A percentile compares a stretch with the other conserved stretches of the same genome.
Evolutionary conservation across 106 monocot genomes (phyloP).

Genomic region (Platanthera guangdongensis): DNA sequence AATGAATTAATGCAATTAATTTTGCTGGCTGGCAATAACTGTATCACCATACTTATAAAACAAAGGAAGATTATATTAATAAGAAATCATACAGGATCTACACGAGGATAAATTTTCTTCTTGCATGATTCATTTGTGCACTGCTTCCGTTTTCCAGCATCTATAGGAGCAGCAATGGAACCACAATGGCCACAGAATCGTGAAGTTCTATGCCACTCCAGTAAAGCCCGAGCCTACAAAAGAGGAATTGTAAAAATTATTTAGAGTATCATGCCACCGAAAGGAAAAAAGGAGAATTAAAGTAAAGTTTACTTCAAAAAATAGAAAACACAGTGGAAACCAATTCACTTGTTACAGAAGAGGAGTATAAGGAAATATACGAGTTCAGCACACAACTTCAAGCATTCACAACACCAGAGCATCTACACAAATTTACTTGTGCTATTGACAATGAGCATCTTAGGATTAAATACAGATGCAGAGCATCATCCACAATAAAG

Average conservation of each 20-base stretch:
- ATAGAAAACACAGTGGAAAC: background rate
- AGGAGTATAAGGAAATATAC: background rate
- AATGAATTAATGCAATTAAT: background rate
- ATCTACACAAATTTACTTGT: too few relatives aligned
- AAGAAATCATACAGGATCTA: slow-evolving; percentile 66
- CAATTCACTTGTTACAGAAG: background rate
- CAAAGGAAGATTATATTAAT: background rate
- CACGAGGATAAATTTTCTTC: slow-evolving; percentile 74
- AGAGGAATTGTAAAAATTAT: background rate
- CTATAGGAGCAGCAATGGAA: slow-evolving; percentile 30
- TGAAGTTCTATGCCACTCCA: slow-evolving; percentile 72
- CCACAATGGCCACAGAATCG: slow-evolving; percentile 85
- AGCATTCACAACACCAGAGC: background rate
- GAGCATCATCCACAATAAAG: background rate
- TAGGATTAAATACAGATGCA: background rate
- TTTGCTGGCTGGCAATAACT: background rate
- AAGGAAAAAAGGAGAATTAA: background rate
- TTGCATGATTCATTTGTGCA: slow-evolving; percentile 80
- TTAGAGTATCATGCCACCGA: background rate
- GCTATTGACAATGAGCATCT: background rate
- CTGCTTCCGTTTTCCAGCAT: slow-evolving; percentile 74
- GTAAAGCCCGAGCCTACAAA: slow-evolving; percentile 62
- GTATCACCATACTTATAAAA: background rate
- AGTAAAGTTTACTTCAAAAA: background rate
- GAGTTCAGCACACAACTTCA: background rate